phyloP scores from a whole-genome alignment of 495 filamentous ascomycete genomes.

The Aspergillus funiculosus region DNA sequence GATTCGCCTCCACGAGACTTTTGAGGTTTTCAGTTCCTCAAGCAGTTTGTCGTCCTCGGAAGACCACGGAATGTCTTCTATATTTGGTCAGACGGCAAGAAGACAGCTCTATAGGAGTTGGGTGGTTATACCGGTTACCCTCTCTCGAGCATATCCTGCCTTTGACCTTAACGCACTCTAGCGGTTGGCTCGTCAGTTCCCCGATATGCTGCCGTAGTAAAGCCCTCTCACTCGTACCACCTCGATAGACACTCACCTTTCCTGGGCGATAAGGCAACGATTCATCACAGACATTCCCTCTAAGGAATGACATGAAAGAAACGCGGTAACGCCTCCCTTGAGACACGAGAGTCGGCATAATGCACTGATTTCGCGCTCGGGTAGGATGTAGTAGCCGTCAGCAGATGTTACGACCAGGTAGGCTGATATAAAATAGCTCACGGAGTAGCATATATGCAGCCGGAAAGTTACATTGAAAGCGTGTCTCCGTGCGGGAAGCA shows the following conservation, averaged over 20 bases:
- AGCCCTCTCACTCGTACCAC: not conserved
- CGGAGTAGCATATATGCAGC: too few relatives aligned
- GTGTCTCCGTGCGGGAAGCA: too few relatives aligned
- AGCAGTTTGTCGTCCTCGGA: constrained; percentile 22
- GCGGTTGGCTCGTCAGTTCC: too few relatives aligned
- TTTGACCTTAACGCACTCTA: too few relatives aligned
- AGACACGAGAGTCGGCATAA: constrained; percentile 16
- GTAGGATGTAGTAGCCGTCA: too few relatives aligned
- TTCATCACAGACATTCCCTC: constrained; percentile 1
- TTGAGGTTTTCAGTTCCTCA: constrained; percentile 15
- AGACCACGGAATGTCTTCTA: constrained; percentile 14
- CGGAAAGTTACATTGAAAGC: too few relatives aligned
- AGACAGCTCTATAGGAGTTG: too few relatives aligned
- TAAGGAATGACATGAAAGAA: constrained; percentile 12
- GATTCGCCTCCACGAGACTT: constrained; percentile 25
- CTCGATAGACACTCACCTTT: not conserved
- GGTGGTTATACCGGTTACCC: too few relatives aligned
- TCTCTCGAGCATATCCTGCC: too few relatives aligned
- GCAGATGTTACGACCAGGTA: too few relatives aligned
- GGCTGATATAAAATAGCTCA: too few relatives aligned
- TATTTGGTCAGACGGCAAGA: not conserved
- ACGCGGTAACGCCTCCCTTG: constrained; percentile 14
- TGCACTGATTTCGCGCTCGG: not conserved
- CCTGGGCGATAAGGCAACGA: not conserved
- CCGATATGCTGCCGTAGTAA: too few relatives aligned